Percentiles rank a stretch among this genome's conserved stretches.
These are phyloP conservation scores for Albifimbria verrucaria DNA, from an alignment of 2,329 filamentous ascomycete species.

Conservation along the genomic window DNA sequence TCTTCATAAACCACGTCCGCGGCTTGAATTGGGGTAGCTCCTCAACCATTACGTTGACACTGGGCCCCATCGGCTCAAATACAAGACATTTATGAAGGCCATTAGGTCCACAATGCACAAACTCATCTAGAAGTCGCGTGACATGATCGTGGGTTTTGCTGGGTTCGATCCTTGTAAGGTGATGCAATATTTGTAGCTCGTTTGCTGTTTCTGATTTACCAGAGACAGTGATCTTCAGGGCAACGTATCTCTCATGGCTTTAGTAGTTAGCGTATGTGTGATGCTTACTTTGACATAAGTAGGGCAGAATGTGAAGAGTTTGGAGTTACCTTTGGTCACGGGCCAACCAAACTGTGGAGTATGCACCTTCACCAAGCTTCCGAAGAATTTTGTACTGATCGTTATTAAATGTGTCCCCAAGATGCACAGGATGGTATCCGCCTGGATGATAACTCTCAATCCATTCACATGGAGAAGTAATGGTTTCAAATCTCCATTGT, in stretches of 20 bases:
- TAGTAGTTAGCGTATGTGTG: not conserved
- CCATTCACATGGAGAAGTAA: constrained; percentile 24
- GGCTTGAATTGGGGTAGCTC: constrained; percentile 28
- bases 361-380: constrained; percentile 42
- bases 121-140: constrained; percentile 23
- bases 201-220: constrained; percentile 8
- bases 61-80: constrained; percentile 31
- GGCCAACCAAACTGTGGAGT: constrained; percentile 45
- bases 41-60: constrained; percentile 32
- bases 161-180: constrained; percentile 14
- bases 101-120: constrained; percentile 27
- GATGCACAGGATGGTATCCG: constrained; percentile 38
- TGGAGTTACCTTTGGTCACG: constrained; percentile 20
- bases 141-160: constrained; percentile 21
- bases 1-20: constrained; percentile 15
- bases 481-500: constrained; percentile 17
- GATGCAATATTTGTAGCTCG: constrained; percentile 17
- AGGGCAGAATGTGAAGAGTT: not conserved
- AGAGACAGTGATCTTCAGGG: constrained; percentile 18
- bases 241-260: constrained; percentile 22
- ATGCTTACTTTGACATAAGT: not conserved
- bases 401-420: constrained; percentile 37
- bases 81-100: constrained; percentile 27
- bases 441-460: constrained; percentile 31
- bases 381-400: constrained; percentile 39